Conservation (phyloP, 148 eudicot genomes). For the Fagopyrum esculentum region DNA sequence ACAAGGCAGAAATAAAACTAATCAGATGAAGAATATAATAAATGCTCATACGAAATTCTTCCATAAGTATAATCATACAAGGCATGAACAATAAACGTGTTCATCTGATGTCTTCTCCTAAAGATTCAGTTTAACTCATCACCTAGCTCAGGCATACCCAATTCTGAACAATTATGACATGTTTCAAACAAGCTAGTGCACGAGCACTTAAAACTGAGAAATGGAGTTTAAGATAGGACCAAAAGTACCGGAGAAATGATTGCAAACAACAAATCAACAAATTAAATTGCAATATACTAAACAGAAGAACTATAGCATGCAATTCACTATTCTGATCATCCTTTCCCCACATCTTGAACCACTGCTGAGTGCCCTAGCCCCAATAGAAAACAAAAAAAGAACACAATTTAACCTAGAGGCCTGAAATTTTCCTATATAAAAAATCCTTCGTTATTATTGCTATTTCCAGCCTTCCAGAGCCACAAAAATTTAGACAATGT, state of each 20-base stretch:
- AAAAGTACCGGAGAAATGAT: background rate
- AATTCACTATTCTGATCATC: background rate
- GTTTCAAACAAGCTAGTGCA: background rate
- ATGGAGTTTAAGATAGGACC: background rate
- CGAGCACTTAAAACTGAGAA: background rate
- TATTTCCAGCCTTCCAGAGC: background rate
- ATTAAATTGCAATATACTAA: background rate
- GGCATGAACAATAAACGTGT: background rate
- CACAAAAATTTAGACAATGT: background rate
- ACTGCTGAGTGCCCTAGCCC: background rate
- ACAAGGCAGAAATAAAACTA: slow-evolving; percentile 18
- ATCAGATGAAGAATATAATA: background rate
- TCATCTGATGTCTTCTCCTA: background rate
- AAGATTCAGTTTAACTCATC: background rate
- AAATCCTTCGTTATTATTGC: too few species aligned
- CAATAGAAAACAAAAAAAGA: background rate
- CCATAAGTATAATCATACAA: background rate
- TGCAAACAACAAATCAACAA: background rate
- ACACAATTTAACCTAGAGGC: background rate
- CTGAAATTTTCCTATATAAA: background rate
- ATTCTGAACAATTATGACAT: background rate
- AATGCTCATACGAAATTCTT: background rate
- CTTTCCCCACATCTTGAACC: background rate
- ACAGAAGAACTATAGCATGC: background rate
- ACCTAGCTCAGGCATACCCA: background rate